phyloP scores from a whole-genome alignment of 352 stramenopile genomes.

The Lagenidium giganteum region DNA sequence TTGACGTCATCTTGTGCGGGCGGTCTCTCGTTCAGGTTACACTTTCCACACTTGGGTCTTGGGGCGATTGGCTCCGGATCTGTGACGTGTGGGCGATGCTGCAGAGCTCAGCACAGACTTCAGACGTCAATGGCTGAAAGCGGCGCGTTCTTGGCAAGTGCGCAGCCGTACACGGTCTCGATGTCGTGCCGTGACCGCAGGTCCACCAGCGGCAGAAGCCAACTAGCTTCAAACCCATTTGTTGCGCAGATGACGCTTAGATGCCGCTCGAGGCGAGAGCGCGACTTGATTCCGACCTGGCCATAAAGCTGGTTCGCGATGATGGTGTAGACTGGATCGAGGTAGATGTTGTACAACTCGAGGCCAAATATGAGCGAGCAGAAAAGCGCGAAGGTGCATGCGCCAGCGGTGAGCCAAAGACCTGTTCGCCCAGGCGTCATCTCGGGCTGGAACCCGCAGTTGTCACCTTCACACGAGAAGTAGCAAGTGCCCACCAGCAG shows the following conservation, averaged over 20 bases:
- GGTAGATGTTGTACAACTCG: constrained; percentile 66
- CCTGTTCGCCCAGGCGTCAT: constrained; percentile 42
- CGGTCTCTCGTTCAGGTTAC: no score
- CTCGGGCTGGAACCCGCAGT: constrained; percentile 42
- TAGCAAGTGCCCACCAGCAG: constrained; percentile 37
- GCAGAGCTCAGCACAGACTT: no score
- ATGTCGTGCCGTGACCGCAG: constrained; percentile 32
- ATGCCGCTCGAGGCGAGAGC: constrained; percentile 39
- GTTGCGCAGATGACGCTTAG: constrained; percentile 62
- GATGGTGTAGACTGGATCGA: no score
- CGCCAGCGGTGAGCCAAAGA: constrained; percentile 45
- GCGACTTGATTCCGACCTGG: constrained; percentile 38
- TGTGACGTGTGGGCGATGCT: no score
- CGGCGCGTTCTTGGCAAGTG: no score
- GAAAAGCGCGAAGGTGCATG: constrained; percentile 55
- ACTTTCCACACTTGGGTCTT: no score
- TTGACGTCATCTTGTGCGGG: no score
- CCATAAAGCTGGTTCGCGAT: constrained; percentile 44
- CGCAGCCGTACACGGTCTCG: constrained; percentile 58
- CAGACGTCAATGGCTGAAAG: no score
- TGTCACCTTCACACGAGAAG: constrained; percentile 22
- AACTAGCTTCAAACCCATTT: constrained; percentile 41
- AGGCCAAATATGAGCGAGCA: constrained; percentile 60
- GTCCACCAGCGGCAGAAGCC: constrained; percentile 45
- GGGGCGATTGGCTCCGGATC: no score